phyloP scores from a whole-genome alignment of 768 basidiomycete species.

The Amanita pseudoporphyria region DNA sequence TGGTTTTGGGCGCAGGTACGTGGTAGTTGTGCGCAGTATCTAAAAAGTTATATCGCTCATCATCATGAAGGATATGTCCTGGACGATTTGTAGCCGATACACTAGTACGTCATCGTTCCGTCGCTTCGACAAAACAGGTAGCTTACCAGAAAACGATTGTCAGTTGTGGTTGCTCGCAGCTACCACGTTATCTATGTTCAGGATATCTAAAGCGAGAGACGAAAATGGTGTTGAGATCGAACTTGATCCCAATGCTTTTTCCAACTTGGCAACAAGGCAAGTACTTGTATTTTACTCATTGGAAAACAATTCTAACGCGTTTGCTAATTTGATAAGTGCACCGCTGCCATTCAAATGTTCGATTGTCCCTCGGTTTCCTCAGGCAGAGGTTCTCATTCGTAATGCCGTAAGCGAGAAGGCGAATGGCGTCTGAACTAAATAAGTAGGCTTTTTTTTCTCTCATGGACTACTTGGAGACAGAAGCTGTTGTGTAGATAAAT shows the following conservation, averaged over 20 bases:
- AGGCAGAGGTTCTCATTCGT: background rate
- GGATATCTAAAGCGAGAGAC: slow-evolving; percentile 18
- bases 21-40: slow-evolving; percentile 5
- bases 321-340: background rate
- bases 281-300: background rate
- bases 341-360: no score
- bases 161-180: slow-evolving; percentile 15
- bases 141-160: background rate
- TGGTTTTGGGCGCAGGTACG: slow-evolving; percentile 18
- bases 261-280: background rate
- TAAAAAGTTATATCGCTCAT: background rate
- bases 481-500: no score
- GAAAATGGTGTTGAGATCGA: slow-evolving; percentile 18
- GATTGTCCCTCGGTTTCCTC: background rate
- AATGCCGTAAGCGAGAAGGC: no score
- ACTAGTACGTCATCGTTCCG: slow-evolving; percentile 5
- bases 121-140: background rate
- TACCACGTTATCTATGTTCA: slow-evolving; percentile 20
- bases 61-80: slow-evolving; percentile 15
- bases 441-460: no score
- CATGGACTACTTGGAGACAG: no score
- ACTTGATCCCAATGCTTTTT: background rate
- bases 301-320: background rate
- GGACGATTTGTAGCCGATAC: slow-evolving; percentile 16
- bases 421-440: no score